Evolutionary conservation across 2,329 filamentous ascomycete species (phyloP), one percentile per base, ranked within the genome.

Genomic region (Aspergillus brasiliensis): DNA sequence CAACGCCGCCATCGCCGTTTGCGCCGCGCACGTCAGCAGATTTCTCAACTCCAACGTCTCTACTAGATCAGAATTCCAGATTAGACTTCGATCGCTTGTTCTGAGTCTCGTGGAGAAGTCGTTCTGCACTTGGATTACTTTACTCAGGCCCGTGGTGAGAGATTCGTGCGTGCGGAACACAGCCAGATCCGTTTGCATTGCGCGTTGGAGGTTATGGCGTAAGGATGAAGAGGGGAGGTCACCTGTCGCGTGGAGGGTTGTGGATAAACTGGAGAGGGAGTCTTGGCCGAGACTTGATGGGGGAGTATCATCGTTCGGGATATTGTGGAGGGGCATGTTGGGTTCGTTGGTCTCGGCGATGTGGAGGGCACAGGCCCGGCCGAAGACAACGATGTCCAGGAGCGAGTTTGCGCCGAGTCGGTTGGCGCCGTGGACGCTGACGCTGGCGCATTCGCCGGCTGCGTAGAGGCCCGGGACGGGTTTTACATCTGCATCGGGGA

Each of bases 31-130:
- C 73, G 95, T 98, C 75, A 99, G 83, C 73, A 99, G 80, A 80
- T 99, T 99, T 74, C 93, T 86, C 73, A 98, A 84, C 82, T 99
- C 95, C 58, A 99, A 87, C 6, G 94, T 96, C 85, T 98, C 94
- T 63, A 97, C 92, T 37, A 98, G 87, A 75, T 98, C 94, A 21
- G 91, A 92, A 88, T 98, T 98, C 94, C 94, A 98, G 83, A 98
- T 98, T 93, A 98, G 97, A 85, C 91, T 96, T 79, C 95, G 90
- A 80, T 98, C 94, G 87, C 97, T 96, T 82, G 91, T 97, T 73
- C 91, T 91, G 69, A 98, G 17, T 42, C 38, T 10, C n/a, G 38
- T 42, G 7, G 38, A 11, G 38, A 42, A 42, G 7, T 42, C n/a
- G 3, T 19, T 42, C 38, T 42, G 38, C 38, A 42, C 38, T 19